A percentile compares a stretch with the other conserved stretches of the same genome.
Evolutionary conservation across 495 filamentous ascomycete genomes (phyloP).

Genomic region (Oidiodendron maius): DNA sequence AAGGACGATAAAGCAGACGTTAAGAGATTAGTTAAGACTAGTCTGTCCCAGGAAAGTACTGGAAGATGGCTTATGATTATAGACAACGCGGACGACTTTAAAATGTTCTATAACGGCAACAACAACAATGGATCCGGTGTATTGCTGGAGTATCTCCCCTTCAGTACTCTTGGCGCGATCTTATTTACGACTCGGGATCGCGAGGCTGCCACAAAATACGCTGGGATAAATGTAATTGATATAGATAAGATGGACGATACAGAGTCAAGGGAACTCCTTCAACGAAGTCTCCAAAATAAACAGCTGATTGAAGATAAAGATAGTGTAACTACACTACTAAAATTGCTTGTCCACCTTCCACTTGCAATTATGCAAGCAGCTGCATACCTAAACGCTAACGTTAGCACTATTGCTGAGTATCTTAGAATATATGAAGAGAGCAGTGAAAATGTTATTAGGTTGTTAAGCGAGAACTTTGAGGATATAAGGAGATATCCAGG

Average conservation of each 20-base stretch:
- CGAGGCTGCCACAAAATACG: no score
- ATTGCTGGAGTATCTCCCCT: no score
- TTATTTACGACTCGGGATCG: slow-evolving; percentile 36
- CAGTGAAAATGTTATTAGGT: slow-evolving; percentile 1
- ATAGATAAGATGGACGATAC: slow-evolving; percentile 26
- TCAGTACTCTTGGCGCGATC: slow-evolving; percentile 31
- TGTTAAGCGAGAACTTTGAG: slow-evolving; percentile 45
- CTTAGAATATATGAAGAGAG: slow-evolving; percentile 1
- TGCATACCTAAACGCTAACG: slow-evolving; percentile 13
- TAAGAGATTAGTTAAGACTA: no score
- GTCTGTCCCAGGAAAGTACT: no score
- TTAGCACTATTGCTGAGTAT: not conserved
- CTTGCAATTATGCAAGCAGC: slow-evolving; percentile 35
- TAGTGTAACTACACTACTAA: slow-evolving; percentile 25
- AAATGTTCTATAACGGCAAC: slow-evolving; percentile 24
- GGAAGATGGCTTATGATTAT: slow-evolving; percentile 39
- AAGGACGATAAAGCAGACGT: slow-evolving; percentile 25
- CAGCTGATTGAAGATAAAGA: slow-evolving; percentile 4
- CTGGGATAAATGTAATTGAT: slow-evolving; percentile 17
- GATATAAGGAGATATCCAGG: slow-evolving; percentile 37
- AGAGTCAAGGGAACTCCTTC: slow-evolving; percentile 21
- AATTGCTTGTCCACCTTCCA: slow-evolving; percentile 31
- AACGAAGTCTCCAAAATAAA: no score
- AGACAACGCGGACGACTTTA: slow-evolving; percentile 38
- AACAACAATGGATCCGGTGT: no score